Base-by-base conservation (phyloP, 306 rosid genomes). In the Comarum palustre region DNA sequence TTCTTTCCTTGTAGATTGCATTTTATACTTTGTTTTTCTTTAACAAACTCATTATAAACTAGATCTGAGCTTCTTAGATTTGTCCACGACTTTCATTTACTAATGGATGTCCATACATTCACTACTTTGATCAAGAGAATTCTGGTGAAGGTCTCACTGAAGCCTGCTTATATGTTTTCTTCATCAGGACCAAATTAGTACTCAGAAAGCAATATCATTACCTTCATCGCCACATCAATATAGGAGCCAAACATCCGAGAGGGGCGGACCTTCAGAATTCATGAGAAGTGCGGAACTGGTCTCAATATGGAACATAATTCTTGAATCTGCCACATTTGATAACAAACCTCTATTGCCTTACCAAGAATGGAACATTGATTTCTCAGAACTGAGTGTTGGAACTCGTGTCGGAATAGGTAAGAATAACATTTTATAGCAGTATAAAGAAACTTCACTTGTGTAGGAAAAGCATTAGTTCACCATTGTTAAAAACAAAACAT, bases 321-420 rank as follows among this genome's bases (percentile, higher is more conserved):
- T 95, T 66, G 93, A 91, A 74, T 89, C 97, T 17, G 81, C 86
- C 50, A 81, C 83, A 82, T 90, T 84, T 79, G 77, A 90, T 73
- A 84, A 88, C 77, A 90, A 83, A 75, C 91, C 97, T 68, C 80
- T 95, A 14, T 82, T 95, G 70, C 93, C 96, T 45, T 95, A 88
- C 84, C 87, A 86, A 63, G 96, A 86, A 80, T 95, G 99, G 99
- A 86, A 88, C 80, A 87, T 95, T 70, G 96, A 95, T 84, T 95
- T 82, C 90, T 80, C 96, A 34, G 99, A 95, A 71, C 75, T 95
- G 77, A 90, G 86, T 54, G 97, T 95, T 76, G 97, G 96, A 83
- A 91, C 89, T 62, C 99, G 99, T 54, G 94, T 95, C 57, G 99
- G 99, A 65, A 95, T 95, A 63, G 99, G 99, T 90, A 81, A 82